Conservation (phyloP, 1,284 basidiomycete genomes). For the Trametes polyzona region DNA sequence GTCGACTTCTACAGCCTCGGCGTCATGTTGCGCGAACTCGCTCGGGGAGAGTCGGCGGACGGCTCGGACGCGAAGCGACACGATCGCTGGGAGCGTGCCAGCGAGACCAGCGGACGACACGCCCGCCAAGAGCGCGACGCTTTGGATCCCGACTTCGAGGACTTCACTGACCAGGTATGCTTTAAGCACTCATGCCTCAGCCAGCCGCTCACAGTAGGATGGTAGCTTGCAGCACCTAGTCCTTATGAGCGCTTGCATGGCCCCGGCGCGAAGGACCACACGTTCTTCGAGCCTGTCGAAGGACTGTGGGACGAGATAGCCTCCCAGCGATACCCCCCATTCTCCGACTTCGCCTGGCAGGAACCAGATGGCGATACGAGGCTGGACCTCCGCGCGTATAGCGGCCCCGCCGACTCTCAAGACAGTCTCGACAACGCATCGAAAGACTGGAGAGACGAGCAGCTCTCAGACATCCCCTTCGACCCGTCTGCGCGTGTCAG, state of each 20-base stretch:
- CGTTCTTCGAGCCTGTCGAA: conserved; percentile 19
- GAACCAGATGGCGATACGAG: conserved; percentile 15
- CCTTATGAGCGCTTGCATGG: conserved; percentile 20
- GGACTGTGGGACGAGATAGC: conserved; percentile 25
- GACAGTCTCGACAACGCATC: conserved; percentile 1
- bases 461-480: conserved; percentile 16
- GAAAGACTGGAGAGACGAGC: conserved; percentile 1
- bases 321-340: conserved; percentile 15
- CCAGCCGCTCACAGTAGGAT: too few relatives aligned
- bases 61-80: neutral
- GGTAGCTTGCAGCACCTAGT: conserved; percentile 14
- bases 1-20: conserved; percentile 28
- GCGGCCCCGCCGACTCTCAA: conserved; percentile 6
- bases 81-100: conserved; percentile 16
- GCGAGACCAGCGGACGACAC: conserved; percentile 10
- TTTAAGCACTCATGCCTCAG: neutral
- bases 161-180: conserved; percentile 18
- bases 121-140: neutral
- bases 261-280: conserved; percentile 7
- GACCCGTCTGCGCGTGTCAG: neutral
- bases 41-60: conserved; percentile 7
- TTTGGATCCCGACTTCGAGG: conserved; percentile 23
- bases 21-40: conserved; percentile 25
- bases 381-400: conserved; percentile 21
- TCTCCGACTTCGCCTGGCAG: conserved; percentile 15